Conservation (phyloP, 2,329 filamentous ascomycete species). For the Cytospora leucostoma region DNA sequence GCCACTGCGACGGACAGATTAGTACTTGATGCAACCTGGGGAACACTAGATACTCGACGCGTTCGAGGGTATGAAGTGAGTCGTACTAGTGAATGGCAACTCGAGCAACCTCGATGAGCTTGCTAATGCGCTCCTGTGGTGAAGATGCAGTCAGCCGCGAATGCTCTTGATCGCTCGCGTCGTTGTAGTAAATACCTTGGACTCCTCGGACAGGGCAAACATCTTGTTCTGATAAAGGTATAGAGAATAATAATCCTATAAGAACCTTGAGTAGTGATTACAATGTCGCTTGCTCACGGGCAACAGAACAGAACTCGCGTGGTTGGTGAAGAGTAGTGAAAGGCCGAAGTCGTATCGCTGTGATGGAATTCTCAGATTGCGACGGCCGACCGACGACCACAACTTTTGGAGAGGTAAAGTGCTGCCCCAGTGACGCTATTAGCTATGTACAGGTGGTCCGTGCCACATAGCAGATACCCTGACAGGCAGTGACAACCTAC, state of each 20-base stretch:
- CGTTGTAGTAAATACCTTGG: slow-evolving; percentile 66
- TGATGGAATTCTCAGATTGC: slow-evolving; percentile 24
- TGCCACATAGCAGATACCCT: no score
- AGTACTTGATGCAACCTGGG: slow-evolving; percentile 33
- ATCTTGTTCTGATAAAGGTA: slow-evolving; percentile 42
- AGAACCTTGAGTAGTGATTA: not conserved
- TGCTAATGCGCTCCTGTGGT: slow-evolving; percentile 89
- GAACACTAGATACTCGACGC: not conserved
- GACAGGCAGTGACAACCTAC: no score
- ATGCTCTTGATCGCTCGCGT: not conserved
- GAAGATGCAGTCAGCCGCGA: slow-evolving; percentile 8
- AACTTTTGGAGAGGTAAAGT: no score
- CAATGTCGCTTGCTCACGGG: not conserved
- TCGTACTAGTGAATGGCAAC: slow-evolving; percentile 94
- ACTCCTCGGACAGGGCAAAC: slow-evolving; percentile 86
- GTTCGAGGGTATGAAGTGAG: not conserved
- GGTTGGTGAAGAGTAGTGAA: slow-evolving; percentile 12
- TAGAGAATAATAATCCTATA: not conserved
- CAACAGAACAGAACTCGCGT: not conserved
- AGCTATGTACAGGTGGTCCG: no score
- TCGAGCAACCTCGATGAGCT: slow-evolving; percentile 91
- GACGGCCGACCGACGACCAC: not conserved
- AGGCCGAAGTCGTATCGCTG: slow-evolving; percentile 3
- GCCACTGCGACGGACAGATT: slow-evolving; percentile 61
- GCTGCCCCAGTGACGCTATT: no score